These are phyloP conservation scores for Phytophthora idaei DNA, from an alignment of 352 stramenopile species.

Conservation along the genomic window DNA sequence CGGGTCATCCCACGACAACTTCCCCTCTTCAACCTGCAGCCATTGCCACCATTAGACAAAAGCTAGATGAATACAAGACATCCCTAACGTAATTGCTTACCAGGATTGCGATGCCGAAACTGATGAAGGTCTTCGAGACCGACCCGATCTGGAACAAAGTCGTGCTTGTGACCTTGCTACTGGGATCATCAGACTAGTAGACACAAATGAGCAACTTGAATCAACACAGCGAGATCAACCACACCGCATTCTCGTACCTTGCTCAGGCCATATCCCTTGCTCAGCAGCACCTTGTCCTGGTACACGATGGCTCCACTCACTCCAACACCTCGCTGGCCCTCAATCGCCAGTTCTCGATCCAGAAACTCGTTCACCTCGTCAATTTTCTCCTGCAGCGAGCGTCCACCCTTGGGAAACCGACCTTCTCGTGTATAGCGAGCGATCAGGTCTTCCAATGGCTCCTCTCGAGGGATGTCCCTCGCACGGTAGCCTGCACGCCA, in stretches of 20 bases:
- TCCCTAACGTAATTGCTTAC: constrained; percentile 15
- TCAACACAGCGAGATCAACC: not conserved
- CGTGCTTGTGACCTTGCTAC: constrained; percentile 40
- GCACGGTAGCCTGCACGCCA: constrained; percentile 28
- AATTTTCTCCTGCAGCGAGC: constrained; percentile 50
- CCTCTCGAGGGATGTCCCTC: constrained; percentile 21
- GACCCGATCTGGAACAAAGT: constrained; percentile 78
- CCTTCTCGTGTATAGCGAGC: constrained; percentile 34
- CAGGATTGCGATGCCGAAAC: constrained; percentile 46
- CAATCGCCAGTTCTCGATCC: constrained; percentile 43
- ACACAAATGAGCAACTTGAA: not conserved
- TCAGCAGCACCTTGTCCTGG: constrained; percentile 49
- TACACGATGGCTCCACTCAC: constrained; percentile 56
- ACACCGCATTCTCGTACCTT: constrained; percentile 12
- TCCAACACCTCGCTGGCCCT: constrained; percentile 44
- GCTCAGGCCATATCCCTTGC: constrained; percentile 48
- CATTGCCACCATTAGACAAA: not conserved
- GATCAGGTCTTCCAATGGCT: constrained; percentile 37
- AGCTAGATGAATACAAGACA: not conserved
- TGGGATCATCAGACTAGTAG: constrained; percentile 32
- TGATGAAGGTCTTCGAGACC: constrained; percentile 70
- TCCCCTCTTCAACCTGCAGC: constrained; percentile 52
- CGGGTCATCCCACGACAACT: constrained; percentile 53
- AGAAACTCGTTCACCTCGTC: constrained; percentile 50
- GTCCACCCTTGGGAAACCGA: constrained; percentile 42